Conservation (phyloP, 2,329 filamentous ascomycete species). For the Epichloe festucae region DNA sequence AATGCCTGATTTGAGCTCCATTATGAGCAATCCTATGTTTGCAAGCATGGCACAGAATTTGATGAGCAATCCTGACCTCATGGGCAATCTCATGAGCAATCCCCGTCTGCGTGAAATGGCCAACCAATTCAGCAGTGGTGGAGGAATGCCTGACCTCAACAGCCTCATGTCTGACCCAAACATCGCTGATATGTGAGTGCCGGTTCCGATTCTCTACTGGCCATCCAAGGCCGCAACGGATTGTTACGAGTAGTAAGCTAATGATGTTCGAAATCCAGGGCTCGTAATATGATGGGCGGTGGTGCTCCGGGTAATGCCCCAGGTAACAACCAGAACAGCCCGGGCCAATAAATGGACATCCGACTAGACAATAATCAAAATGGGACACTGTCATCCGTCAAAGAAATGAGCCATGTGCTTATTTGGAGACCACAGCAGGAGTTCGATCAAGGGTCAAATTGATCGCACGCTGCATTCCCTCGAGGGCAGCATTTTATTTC, state of each 20-base stretch:
- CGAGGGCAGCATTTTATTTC: too few relatives aligned
- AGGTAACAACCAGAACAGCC: slow-evolving; percentile 8
- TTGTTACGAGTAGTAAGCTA: neutral
- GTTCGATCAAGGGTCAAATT: too few relatives aligned
- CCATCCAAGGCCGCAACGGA: neutral
- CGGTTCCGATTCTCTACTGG: neutral
- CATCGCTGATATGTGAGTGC: slow-evolving; percentile 85
- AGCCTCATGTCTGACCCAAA: slow-evolving; percentile 83
- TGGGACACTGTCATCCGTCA: too few relatives aligned
- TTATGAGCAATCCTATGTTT: slow-evolving; percentile 99
- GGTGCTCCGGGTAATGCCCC: slow-evolving; percentile 14
- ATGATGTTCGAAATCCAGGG: slow-evolving; percentile 18
- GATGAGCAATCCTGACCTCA: slow-evolving; percentile 91
- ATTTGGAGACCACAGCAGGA: too few relatives aligned
- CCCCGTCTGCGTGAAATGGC: slow-evolving; percentile 81
- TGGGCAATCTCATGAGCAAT: slow-evolving; percentile 90
- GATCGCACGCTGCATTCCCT: too few relatives aligned
- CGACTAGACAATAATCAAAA: neutral
- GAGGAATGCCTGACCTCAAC: slow-evolving; percentile 80
- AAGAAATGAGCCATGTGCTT: too few relatives aligned
- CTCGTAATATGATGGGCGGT: slow-evolving; percentile 34
- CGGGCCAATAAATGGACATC: neutral
- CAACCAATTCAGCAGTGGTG: slow-evolving; percentile 59
- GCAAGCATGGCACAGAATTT: slow-evolving; percentile 91
- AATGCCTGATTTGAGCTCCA: slow-evolving; percentile 74